phyloP scores from a whole-genome alignment of 2,329 filamentous ascomycete genomes.

The Aspergillus quadricinctus region DNA sequence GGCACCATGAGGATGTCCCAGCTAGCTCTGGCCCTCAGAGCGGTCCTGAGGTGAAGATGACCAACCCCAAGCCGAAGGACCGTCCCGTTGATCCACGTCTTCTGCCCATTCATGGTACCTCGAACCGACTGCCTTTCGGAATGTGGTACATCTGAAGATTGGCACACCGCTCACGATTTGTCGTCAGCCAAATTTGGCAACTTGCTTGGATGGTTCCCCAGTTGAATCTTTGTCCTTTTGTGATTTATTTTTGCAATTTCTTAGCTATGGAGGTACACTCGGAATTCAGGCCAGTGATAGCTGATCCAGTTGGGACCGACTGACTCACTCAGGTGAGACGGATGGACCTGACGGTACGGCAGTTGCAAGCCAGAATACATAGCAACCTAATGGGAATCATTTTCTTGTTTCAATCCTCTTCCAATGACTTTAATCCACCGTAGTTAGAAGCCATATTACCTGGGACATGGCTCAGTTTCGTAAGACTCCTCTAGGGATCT shows the following conservation, averaged over 20 bases:
- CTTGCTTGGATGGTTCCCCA: neutral
- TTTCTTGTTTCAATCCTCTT: neutral
- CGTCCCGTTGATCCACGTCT: slow-evolving; percentile 30
- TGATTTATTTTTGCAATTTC: neutral
- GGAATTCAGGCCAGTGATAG: slow-evolving; percentile 3
- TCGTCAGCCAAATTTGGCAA: neutral
- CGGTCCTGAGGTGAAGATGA: slow-evolving; percentile 34
- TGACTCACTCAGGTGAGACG: neutral
- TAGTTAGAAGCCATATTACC: neutral
- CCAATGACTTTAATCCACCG: neutral
- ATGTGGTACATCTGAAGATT: slow-evolving; percentile 40
- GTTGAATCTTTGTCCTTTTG: neutral
- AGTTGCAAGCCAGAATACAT: slow-evolving; percentile 6
- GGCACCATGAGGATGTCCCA: slow-evolving; percentile 62
- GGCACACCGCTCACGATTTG: neutral
- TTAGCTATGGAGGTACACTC: slow-evolving; percentile 1
- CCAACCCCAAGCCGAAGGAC: slow-evolving; percentile 23
- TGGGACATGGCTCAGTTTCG: neutral
- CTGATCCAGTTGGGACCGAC: slow-evolving; percentile 6
- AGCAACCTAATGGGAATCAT: neutral
- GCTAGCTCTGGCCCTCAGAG: slow-evolving; percentile 38
- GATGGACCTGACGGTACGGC: slow-evolving; percentile 8
- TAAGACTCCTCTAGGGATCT: neutral
- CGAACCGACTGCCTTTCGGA: slow-evolving; percentile 26
- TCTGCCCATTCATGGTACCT: slow-evolving; percentile 28